Evolutionary conservation across 345 rosid species (phyloP).

Genomic region (Salix arbutifolia): DNA sequence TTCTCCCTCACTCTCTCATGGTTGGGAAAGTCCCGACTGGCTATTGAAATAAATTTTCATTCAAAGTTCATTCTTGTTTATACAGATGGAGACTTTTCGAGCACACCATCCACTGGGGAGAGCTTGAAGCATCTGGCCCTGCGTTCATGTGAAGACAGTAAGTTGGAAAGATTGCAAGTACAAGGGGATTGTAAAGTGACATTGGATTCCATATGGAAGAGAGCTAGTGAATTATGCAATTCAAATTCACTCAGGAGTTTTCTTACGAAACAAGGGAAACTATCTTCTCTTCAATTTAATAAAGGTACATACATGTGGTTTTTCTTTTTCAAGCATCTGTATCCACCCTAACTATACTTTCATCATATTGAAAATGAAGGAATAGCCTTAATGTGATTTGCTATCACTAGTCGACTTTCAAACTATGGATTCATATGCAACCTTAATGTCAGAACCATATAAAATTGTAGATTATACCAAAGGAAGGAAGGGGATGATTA

Average conservation of each 20-base stretch:
- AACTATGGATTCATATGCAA: not conserved
- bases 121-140: slow-evolving; percentile 35
- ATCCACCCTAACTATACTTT: not conserved
- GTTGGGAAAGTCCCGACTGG: not conserved
- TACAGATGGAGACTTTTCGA: slow-evolving; percentile 46
- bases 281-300: slow-evolving; percentile 60
- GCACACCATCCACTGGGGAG: slow-evolving; percentile 50
- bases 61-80: slow-evolving; percentile 2
- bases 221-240: slow-evolving; percentile 54
- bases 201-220: slow-evolving; percentile 67
- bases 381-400: not conserved
- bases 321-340: not conserved
- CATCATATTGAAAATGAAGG: not conserved
- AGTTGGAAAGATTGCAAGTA: slow-evolving; percentile 28
- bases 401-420: not conserved
- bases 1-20: not conserved
- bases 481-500: not conserved
- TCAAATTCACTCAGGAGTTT: slow-evolving; percentile 72
- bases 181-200: slow-evolving; percentile 44
- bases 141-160: slow-evolving; percentile 42
- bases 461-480: not conserved
- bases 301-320: slow-evolving; percentile 44
- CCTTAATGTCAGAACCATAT: not conserved
- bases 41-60: not conserved
- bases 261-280: slow-evolving; percentile 66